Evolutionary conservation across 1,284 basidiomycete genomes (phyloP), one percentile per base, ranked within the genome.

Genomic region (Sporisorium sorghi): DNA sequence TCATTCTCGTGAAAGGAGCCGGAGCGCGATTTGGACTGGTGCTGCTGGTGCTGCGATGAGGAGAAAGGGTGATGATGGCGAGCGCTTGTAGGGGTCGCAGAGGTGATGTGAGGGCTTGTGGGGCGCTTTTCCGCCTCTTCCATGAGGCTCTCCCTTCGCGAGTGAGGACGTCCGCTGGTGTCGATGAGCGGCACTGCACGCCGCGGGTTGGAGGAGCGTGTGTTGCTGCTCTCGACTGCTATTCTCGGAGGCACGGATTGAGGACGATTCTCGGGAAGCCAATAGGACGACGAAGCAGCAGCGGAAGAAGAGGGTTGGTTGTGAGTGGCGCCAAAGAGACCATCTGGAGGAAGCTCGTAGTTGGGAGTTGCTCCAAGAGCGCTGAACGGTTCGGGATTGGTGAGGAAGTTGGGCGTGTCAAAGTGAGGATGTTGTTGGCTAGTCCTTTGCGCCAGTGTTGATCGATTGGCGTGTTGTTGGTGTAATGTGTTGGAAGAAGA

Each of bases 101-200:
- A 61, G 26, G 72, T 76, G 54, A 77, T 75, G 52, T 78, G 77
- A 8, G 77, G 77, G 37, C 77, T 78, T 9, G 71, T 74, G 10
- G 77, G 73, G 39, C 77, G 59, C 60, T 73, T 77, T 17, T 72
- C 73, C 0, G 62, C 47, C 26, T 74, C 64, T 8, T 69, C 66
- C 53, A 74, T 66, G 24, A 67, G 56, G 19, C 61, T 71, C 12
- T 72, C 33, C 35, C 58, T 48, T 17, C 67, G 57, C 5, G 73
- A 66, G 39, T 60, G 57, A 9, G 59, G 58, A 12, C 53, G 53
- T 2, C 47, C 63, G 48, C 54, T 63, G 26, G 73, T 76, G n/a
- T 76, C 69, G 24, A 76, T 76, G 19, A 39, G 21, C 5, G 73
- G 73, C 19, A 64, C 28, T 3, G 57, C 60, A 11, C 61, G 67